Evolutionary conservation across 1,139 yeast genomes (phyloP).

Genomic region (Lodderomyces pseudojiufengensis): DNA sequence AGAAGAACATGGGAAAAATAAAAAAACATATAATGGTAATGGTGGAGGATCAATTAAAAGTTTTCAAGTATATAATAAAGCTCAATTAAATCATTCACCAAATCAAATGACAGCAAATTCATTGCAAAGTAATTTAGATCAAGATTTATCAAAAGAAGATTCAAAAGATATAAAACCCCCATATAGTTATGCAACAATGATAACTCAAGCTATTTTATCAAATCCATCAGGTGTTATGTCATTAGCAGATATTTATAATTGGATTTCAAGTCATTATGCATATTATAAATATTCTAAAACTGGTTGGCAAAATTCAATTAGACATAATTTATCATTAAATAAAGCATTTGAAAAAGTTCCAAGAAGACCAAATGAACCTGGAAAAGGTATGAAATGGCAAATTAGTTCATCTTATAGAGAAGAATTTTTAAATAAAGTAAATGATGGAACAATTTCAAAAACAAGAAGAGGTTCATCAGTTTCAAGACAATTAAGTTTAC

Average conservation of each 20-base stretch:
- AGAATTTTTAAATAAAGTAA: constrained; percentile 78
- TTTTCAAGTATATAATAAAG: constrained; percentile 54
- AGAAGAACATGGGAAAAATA: constrained; percentile 10
- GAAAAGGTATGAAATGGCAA: constrained; percentile 99
- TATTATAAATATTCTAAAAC: constrained; percentile 88
- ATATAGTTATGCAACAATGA: constrained; percentile 95
- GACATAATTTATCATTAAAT: constrained; percentile 57
- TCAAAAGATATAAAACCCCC: constrained; percentile 95
- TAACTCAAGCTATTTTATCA: constrained; percentile 91
- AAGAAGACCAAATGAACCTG: constrained; percentile 92
- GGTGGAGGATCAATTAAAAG: constrained; percentile 31
- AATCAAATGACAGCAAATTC: constrained; percentile 40
- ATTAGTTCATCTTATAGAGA: constrained; percentile 79
- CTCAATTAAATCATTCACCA: constrained; percentile 37
- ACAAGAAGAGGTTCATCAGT: constrained; percentile 78
- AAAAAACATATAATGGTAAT: constrained; percentile 3
- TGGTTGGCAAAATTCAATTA: constrained; percentile 72
- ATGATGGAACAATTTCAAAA: constrained; percentile 67
- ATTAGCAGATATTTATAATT: constrained; percentile 83
- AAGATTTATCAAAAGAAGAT: constrained; percentile 83
- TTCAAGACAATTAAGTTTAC: constrained; percentile 71
- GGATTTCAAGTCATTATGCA: constrained; percentile 86
- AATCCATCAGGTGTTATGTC: constrained; percentile 86
- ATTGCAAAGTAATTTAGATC: constrained; percentile 49
- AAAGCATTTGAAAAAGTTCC: constrained; percentile 88